These are phyloP conservation scores for Lojkania enalia DNA, from an alignment of 2,329 filamentous ascomycete genomes.

Conservation along the genomic window DNA sequence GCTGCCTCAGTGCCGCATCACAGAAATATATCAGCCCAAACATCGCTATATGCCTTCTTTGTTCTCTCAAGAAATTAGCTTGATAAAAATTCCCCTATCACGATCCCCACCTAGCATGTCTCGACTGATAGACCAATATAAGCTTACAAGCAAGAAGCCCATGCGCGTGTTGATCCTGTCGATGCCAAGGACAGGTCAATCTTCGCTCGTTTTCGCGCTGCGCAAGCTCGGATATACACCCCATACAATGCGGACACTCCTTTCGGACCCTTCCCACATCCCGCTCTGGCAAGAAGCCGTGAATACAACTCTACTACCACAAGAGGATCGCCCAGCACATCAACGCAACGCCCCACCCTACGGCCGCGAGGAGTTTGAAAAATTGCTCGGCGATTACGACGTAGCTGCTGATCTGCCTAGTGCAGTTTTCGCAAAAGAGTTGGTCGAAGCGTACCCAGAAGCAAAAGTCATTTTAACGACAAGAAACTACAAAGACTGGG, in stretches of 20 bases:
- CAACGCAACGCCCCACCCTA: constrained; percentile 23
- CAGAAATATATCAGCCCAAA: background rate
- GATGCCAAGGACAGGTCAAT: constrained; percentile 70
- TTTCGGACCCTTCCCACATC: constrained; percentile 22
- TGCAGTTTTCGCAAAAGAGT: constrained; percentile 31
- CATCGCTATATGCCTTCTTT: background rate
- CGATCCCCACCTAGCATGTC: no score
- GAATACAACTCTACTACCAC: constrained; percentile 24
- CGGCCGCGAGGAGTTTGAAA: constrained; percentile 50
- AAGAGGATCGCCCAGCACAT: constrained; percentile 12
- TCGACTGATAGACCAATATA: no score
- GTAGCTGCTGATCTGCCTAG: constrained; percentile 36
- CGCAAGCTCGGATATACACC: constrained; percentile 51
- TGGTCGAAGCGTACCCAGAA: constrained; percentile 37
- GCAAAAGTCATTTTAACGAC: constrained; percentile 41
- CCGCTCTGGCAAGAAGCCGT: constrained; percentile 37
- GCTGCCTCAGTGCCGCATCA: background rate
- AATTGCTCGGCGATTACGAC: constrained; percentile 50
- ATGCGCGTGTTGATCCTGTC: constrained; percentile 74
- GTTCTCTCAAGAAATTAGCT: no score
- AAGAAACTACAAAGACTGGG: constrained; percentile 32
- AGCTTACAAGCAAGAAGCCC: constrained; percentile 68
- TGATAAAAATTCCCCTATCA: no score
- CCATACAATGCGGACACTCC: constrained; percentile 28
- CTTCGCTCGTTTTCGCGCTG: constrained; percentile 47